Evolutionary conservation across 2,329 filamentous ascomycete genomes (phyloP), one percentile per base, ranked within the genome.

Genomic region (Xylaria sp.): DNA sequence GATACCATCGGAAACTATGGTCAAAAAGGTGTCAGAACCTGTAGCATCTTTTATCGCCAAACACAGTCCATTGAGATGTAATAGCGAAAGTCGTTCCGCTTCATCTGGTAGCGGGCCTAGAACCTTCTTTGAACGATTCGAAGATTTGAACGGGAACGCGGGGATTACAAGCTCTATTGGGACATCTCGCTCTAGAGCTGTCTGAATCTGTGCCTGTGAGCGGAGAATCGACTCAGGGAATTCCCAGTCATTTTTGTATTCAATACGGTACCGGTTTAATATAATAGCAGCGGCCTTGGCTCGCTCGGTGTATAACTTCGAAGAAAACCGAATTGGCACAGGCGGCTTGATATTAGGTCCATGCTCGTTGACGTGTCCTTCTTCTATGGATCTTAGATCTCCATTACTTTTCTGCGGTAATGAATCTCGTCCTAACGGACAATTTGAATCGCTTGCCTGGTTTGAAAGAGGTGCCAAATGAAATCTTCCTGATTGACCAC

Each of bases 61-160:
- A 44, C 67, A 69, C 13, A 69, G 65, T 4, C 67, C 67, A 25
- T 69, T 62, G 22, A 69, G 65, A 59, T 69, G 67, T 7, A 68
- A 45, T 4, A 69, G 44, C 10, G 67, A 69, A 20, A 69, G 51
- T 11, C 67, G 51, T 63, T 69, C 67, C 11, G 67, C 67, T 57
- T 69, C 67, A 31, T 69, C 67, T 11, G 67, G 67, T 13, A 69
- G 50, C 9, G 65, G 53, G 1, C 67, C 65, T 1, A 69, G 58
- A n/a, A 69, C 67, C 33, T 69, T 69, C 49, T 63, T 65, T 13
- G 67, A 65, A 3, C 67, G 67, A 39, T 69, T 69, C 5, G 67
- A 68, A 33, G 67, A 69, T 38, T 69, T 69, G 22, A 69, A 69
- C 10, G 67, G 67, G 20, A 69, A 69, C n/a, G 67, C 67, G 1